Base-by-base conservation (phyloP, 2,329 filamentous ascomycete genomes). In the Colletotrichum somersetense region DNA sequence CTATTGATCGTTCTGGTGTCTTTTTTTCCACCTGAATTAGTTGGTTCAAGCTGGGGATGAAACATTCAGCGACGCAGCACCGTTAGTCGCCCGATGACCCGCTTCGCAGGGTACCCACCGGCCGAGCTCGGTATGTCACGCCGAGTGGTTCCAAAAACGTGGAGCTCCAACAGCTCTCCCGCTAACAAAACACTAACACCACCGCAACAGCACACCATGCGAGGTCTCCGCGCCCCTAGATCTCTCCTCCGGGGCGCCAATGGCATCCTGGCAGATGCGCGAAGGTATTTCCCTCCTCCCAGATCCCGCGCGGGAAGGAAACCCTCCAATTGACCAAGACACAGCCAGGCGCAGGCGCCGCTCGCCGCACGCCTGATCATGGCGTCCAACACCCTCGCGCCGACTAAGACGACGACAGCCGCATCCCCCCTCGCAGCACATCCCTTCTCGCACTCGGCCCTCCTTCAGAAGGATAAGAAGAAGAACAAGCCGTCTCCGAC, bases 381-480 rank as follows among this genome's bases (percentile, higher is more conserved):
- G 40, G 26, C 71, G 10, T 57, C 67, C 23, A 23, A 18, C 35
- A 20, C 48, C 48, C 42, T 26, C 50, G 26, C 66, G 11, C 23
- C 40, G 4, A 33, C 35, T 23, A n/a, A 1, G n/a, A 55, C 61
- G 33, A 33, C 52, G 10, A 23, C 61, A 2, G 12, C 61, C 61
- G 38, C 23, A 23, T 6, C 20, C 7, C 20, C 30, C 30, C 44
- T 58, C 35, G 50, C 68, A 42, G 12, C 57, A 23, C 81, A 80
- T 4, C 40, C 73, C 52, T 81, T 84, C 75, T 78, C 74, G 75
- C 76, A 76, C 48, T 79, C 79, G 10, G 40, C 75, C 2, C 26
- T 73, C 0, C 74, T 80, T 48, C 70, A 77, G 57, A 85, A 84
- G 12, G 38, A 42, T 78, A 84, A 84, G 77, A 53, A 42, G 76